Evolutionary conservation across 2,329 filamentous ascomycete species (phyloP).

Genomic region (Parastagonospora nodorum): DNA sequence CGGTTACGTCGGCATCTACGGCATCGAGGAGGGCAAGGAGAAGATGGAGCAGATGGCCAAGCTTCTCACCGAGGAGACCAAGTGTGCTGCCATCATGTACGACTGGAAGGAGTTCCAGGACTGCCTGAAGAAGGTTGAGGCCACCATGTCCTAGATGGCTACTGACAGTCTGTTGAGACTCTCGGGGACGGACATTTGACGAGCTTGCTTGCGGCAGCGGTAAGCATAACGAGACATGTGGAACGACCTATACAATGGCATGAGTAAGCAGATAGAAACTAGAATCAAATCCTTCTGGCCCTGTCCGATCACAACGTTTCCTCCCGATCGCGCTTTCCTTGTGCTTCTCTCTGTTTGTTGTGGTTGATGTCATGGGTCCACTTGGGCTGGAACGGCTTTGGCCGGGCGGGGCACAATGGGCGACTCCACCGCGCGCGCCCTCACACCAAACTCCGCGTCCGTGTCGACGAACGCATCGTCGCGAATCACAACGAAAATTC

Average conservation of each 20-base stretch:
- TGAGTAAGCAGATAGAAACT: slow-evolving; percentile 21
- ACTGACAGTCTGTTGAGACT: slow-evolving; percentile 1
- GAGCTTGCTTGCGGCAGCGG: slow-evolving; percentile 12
- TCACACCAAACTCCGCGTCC: no score
- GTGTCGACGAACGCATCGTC: no score
- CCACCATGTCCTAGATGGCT: slow-evolving; percentile 37
- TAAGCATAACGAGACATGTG: slow-evolving; percentile 26
- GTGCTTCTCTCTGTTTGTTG: neutral
- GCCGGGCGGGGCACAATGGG: no score
- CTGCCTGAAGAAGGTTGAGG: slow-evolving; percentile 55
- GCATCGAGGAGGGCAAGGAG: slow-evolving; percentile 49
- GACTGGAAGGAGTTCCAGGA: slow-evolving; percentile 59
- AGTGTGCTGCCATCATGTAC: slow-evolving; percentile 56
- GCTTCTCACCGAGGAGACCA: slow-evolving; percentile 54
- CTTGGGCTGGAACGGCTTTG: neutral
- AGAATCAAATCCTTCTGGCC: slow-evolving; percentile 16
- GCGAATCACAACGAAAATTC: no score
- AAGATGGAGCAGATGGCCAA: slow-evolving; percentile 56
- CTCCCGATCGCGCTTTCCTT: neutral
- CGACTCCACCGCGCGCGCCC: no score
- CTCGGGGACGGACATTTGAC: slow-evolving; percentile 10
- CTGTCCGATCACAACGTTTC: slow-evolving; percentile 1
- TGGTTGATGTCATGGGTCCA: slow-evolving; percentile 1
- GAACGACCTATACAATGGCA: slow-evolving; percentile 21
- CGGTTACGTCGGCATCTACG: slow-evolving; percentile 76